Base-by-base conservation (phyloP, 108 stramenopile genomes). In the Ochromonas danica region DNA sequence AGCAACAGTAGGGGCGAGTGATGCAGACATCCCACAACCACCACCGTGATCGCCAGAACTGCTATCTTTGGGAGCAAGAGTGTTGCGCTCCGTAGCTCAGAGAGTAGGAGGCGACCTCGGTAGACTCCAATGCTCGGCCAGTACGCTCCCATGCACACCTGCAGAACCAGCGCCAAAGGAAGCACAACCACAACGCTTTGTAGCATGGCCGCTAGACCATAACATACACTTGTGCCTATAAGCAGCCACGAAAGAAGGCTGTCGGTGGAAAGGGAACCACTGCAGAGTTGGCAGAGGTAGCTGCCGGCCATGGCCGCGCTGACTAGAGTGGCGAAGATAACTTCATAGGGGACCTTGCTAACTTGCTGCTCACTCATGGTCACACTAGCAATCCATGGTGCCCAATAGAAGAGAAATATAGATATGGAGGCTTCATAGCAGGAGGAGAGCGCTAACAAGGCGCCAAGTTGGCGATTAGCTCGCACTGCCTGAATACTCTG, bases 381-480 rank as follows among this genome's bases (percentile, higher is more conserved):
- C 6, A 75, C 36, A 6, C 3, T 27, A 42, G n/a, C 72, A 14
- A 75, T 27, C 72, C 72, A 75, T 27, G 72, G 72, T n/a, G 72
- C 72, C 72, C 72, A 75, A 33, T 75, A 75, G 72, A 75, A 75
- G 31, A 33, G 3, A 25, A 75, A 75, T 38, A 75, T 33, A 31
- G 41, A 14, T 3, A 75, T 75, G 14, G 72, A 45, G 14, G 72
- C 6, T 33, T 75, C 72, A 22, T 22, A 45, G 3, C 3, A 25
- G 25, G 72, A 57, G 17, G 72, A 75, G 51, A 75, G 3, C 3
- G 22, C 10, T 14, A 75, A 28, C 10, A 75, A 33, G 25, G 6
- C 6, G 40, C 6, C 10, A 3, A 75, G 3, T 36, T 27, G 72
- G 3, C 27, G 6, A 41, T 75, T 75, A 3, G 45, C 6, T 41